Percentiles rank a stretch among this genome's conserved stretches.
These are phyloP conservation scores for Debaryomyces hansenii DNA, from an alignment of 805 yeast genomes.

Conservation along the genomic window DNA sequence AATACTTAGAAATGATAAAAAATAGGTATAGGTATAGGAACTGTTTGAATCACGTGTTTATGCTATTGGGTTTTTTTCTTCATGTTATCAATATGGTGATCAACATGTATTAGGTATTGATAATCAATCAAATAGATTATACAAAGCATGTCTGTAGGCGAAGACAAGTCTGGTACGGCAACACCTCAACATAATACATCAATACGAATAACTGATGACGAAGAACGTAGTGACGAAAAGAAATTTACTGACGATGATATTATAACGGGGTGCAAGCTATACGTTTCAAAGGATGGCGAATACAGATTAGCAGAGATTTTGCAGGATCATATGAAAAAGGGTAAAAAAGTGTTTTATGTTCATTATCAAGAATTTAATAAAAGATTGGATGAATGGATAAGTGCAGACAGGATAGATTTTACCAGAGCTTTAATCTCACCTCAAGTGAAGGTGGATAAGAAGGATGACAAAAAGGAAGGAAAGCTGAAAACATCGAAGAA, in stretches of 20 bases:
- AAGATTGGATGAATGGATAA: conserved; percentile 94
- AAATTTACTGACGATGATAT: conserved; percentile 48
- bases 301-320: conserved; percentile 82
- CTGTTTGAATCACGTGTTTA: not conserved
- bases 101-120: not conserved
- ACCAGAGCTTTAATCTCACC: conserved; percentile 73
- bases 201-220: conserved; percentile 10
- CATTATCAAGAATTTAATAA: conserved; percentile 95
- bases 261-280: conserved; percentile 76
- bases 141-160: conserved; percentile 10
- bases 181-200: conserved; percentile 11
- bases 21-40: not conserved
- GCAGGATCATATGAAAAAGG: conserved; percentile 71
- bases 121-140: not conserved
- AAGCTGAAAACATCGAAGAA: conserved; percentile 28
- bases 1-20: too few species aligned
- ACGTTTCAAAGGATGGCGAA: conserved; percentile 78
- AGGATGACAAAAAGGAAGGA: conserved; percentile 40
- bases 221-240: conserved; percentile 2
- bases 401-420: conserved; percentile 67
- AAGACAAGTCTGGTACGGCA: conserved; percentile 4
- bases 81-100: not conserved
- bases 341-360: conserved; percentile 80
- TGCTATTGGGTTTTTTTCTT: too few species aligned
- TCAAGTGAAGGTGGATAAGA: conserved; percentile 51